These are phyloP conservation scores for Hydnomerulius pinastri DNA, from an alignment of 768 basidiomycete species.

Conservation along the genomic window DNA sequence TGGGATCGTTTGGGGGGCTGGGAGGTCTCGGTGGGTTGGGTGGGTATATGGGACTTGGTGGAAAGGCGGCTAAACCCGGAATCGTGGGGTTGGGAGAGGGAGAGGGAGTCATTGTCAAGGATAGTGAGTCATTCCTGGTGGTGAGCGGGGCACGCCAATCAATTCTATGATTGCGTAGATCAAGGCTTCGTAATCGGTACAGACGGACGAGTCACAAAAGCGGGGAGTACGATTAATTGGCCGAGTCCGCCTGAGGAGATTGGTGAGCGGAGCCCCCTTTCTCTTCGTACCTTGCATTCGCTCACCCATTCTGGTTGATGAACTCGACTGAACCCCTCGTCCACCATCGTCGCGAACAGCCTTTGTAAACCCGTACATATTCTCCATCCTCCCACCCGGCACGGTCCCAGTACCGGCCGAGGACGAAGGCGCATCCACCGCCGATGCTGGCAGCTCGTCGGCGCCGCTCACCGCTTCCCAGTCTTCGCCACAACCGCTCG, in stretches of 20 bases:
- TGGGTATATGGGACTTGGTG: conserved; percentile 84
- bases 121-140: conserved; percentile 62
- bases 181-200: conserved; percentile 65
- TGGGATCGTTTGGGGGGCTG: no score
- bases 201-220: conserved; percentile 57
- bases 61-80: conserved; percentile 64
- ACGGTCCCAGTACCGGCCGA: conserved; percentile 45
- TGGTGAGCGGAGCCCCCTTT: conserved; percentile 41
- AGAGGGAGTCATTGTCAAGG: conserved; percentile 74
- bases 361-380: conserved; percentile 74
- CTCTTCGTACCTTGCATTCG: neutral
- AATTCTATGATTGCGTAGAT: no score
- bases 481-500: conserved; percentile 10
- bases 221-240: conserved; percentile 63
- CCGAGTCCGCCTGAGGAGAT: conserved; percentile 82
- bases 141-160: no score
- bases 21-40: no score
- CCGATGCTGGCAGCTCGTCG: conserved; percentile 19
- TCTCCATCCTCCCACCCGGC: conserved; percentile 73
- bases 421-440: conserved; percentile 19
- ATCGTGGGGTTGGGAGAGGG: conserved; percentile 54
- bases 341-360: conserved; percentile 52
- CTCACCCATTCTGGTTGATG: conserved; percentile 53
- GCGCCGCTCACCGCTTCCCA: conserved; percentile 8
- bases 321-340: conserved; percentile 60